Conservation (phyloP, 2,329 filamentous ascomycete genomes). For the Diatrype stigma region DNA sequence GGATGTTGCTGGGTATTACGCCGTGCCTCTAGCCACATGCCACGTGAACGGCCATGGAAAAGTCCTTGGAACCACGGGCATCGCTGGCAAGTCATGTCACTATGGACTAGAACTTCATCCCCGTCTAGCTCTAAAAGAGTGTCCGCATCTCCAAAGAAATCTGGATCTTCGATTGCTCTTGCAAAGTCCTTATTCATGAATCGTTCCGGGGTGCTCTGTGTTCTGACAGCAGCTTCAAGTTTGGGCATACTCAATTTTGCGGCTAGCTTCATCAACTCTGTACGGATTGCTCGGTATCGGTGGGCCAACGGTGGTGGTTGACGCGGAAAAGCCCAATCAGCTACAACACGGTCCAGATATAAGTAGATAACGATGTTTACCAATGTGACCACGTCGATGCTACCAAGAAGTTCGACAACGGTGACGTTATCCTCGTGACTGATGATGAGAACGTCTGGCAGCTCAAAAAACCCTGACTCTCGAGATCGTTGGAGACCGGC, state of each 20-base stretch:
- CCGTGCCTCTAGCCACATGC: slow-evolving; percentile 75
- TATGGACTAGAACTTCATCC: slow-evolving; percentile 70
- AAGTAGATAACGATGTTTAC: slow-evolving; percentile 75
- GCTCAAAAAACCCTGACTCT: slow-evolving; percentile 46
- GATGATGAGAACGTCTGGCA: slow-evolving; percentile 59
- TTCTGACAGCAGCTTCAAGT: slow-evolving; percentile 72
- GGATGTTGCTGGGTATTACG: slow-evolving; percentile 43
- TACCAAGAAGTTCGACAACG: slow-evolving; percentile 60
- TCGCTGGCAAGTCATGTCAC: slow-evolving; percentile 71
- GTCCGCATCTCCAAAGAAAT: slow-evolving; percentile 77
- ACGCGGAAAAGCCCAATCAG: slow-evolving; percentile 80
- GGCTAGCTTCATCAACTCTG: slow-evolving; percentile 84
- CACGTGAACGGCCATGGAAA: slow-evolving; percentile 82
- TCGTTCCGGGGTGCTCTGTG: slow-evolving; percentile 63
- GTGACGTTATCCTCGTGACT: slow-evolving; percentile 46
- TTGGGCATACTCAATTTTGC: slow-evolving; percentile 64
- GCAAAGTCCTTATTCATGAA: slow-evolving; percentile 68
- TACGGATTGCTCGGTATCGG: slow-evolving; percentile 74
- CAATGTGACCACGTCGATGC: slow-evolving; percentile 71
- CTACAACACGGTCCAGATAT: slow-evolving; percentile 76
- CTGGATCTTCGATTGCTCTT: slow-evolving; percentile 60
- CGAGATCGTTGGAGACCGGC: slow-evolving; percentile 56
- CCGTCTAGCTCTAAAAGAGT: slow-evolving; percentile 74
- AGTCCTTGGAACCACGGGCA: slow-evolving; percentile 91
- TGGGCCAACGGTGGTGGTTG: slow-evolving; percentile 61